phyloP scores from a whole-genome alignment of 2,329 filamentous ascomycete species.

The Aspergillus sp. region DNA sequence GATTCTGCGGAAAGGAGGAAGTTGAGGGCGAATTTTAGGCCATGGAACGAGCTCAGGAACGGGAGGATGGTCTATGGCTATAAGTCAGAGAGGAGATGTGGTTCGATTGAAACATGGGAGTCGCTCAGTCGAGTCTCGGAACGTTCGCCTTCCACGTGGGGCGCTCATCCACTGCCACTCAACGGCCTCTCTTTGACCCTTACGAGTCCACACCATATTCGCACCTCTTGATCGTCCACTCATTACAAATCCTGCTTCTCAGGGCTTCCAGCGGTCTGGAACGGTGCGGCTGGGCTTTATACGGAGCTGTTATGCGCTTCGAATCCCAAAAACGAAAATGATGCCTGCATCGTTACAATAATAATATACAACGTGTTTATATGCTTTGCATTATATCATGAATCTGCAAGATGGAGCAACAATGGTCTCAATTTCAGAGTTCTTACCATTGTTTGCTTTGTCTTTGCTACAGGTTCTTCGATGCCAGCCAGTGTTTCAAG shows the following conservation, averaged over 20 bases:
- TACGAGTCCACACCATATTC: background rate
- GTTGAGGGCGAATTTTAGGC: constrained; percentile 13
- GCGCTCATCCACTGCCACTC: constrained; percentile 21
- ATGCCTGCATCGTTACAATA: too few relatives aligned
- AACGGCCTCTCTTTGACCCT: background rate
- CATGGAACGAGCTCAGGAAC: constrained; percentile 16
- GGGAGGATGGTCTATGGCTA: too few relatives aligned
- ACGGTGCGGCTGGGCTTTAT: background rate
- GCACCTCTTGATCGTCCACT: background rate
- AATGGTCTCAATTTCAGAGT: too few relatives aligned
- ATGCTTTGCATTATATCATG: too few relatives aligned
- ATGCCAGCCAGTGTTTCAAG: too few relatives aligned
- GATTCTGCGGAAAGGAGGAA: background rate
- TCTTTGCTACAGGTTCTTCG: too few relatives aligned
- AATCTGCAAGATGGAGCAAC: too few relatives aligned
- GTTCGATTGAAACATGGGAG: constrained; percentile 14
- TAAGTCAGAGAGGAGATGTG: background rate
- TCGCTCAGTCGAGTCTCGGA: constrained; percentile 21
- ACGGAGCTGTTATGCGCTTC: background rate
- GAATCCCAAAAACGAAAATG: too few relatives aligned
- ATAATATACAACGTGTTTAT: too few relatives aligned
- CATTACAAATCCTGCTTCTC: background rate
- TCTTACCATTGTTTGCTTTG: too few relatives aligned
- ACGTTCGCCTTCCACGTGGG: constrained; percentile 37
- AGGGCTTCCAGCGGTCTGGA: background rate